Base-by-base conservation (phyloP, 805 yeast species). In the Pichia pseudocactophila region DNA sequence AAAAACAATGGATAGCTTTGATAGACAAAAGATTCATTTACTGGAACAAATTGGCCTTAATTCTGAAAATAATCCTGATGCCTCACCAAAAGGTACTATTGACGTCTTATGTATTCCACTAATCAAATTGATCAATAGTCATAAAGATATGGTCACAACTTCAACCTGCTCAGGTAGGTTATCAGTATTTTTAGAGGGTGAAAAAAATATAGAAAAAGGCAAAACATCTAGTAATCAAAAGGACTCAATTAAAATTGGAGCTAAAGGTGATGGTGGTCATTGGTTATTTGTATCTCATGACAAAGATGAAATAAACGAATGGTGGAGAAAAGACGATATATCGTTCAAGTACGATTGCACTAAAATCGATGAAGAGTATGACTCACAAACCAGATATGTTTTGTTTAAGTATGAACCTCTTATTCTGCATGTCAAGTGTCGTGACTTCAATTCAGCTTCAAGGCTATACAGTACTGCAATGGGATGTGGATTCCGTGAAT, bases 141-240 rank as follows among this genome's bases (percentile, higher is more conserved):
- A 76, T 50, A 53, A 61, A 0, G 77, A 81, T 49, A 72, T 82
- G 77, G 92, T 87, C 10, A 86, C 95, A 2, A 87, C 96, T 0
- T 83, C 94, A 1, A 80, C 92, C 15, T 87, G 96, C 50, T 84
- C 95, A 0, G 96, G 96, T 3, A 66, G 96, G 53, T 80, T 86
- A 1, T 79, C 90, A 44, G 87, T 87, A 0, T 87, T 82, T 56
- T 63, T 82, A 2, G 95, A 86, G 55, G 95, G 95, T 3, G 59
- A 62, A 9, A 83, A 84, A 51, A 49, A 18, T n/a, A 34, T 25
- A 2, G 27, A 17, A 7, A 40, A 26, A 11, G 42, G 43, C 4
- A 40, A 34, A 4, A 48, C 57, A 3, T n/a, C 27, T 11, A 15
- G 28, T 12, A 19, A 11, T 1, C 12, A 11, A 30, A 22, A n/a